A percentile compares a stretch with the other conserved stretches of the same genome.
Conservation (phyloP, 306 rosid species). For the Ammopiptanthus mongolicus region DNA sequence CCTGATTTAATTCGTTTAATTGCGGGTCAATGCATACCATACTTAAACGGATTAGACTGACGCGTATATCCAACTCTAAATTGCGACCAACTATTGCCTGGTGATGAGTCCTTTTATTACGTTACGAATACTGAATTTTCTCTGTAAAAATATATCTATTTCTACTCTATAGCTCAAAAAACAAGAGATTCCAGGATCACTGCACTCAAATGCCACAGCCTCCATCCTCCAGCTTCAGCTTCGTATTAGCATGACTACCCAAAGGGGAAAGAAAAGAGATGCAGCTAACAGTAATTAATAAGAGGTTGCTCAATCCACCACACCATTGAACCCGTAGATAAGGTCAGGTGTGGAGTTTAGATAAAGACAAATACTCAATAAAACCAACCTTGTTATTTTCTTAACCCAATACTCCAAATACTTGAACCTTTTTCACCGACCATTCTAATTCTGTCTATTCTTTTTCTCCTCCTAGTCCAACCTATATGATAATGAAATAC, state of each 20-base stretch:
- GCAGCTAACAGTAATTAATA: neutral
- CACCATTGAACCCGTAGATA: neutral
- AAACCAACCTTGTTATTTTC: slow-evolving; percentile 22
- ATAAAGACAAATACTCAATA: neutral
- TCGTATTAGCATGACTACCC: neutral
- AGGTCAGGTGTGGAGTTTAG: neutral
- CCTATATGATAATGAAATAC: slow-evolving; percentile 1
- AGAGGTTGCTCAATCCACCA: neutral
- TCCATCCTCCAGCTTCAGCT: neutral
- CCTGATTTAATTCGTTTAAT: too few relatives aligned
- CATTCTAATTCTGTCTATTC: neutral
- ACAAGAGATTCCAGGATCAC: neutral
- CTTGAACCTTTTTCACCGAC: neutral
- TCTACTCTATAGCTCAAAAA: too few relatives aligned
- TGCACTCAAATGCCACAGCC: neutral
- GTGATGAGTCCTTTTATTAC: too few relatives aligned
- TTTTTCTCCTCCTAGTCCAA: slow-evolving; percentile 9
- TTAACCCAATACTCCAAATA: slow-evolving; percentile 28
- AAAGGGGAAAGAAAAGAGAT: neutral
- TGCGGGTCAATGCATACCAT: too few relatives aligned
- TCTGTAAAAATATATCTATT: too few relatives aligned
- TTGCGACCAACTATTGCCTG: too few relatives aligned
- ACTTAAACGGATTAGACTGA: too few relatives aligned
- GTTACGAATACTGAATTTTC: too few relatives aligned
- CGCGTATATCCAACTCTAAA: too few relatives aligned